These are phyloP conservation scores for Aureobasidium leucospermi DNA, from an alignment of 2,329 filamentous ascomycete species.

Conservation along the genomic window DNA sequence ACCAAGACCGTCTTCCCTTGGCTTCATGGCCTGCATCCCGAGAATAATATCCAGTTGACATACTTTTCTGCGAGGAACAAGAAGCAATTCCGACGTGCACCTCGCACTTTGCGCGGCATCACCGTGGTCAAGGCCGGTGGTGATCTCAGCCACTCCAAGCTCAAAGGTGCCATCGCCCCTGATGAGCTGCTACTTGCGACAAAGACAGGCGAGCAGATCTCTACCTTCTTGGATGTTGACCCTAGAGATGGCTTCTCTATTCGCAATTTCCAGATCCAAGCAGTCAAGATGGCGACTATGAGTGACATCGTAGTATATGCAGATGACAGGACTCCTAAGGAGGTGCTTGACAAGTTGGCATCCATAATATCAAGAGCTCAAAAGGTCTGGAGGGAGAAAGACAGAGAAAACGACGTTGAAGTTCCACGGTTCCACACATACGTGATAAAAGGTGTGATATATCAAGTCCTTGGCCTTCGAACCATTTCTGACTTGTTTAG, in stretches of 20 bases:
- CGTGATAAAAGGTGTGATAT: conserved; percentile 51
- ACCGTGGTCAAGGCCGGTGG: conserved; percentile 86
- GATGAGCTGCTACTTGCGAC: conserved; percentile 63
- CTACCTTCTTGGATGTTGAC: conserved; percentile 73
- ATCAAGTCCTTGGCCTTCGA: conserved; percentile 24
- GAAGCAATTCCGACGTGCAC: conserved; percentile 56
- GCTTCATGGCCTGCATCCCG: conserved; percentile 85
- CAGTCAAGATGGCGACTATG: conserved; percentile 75
- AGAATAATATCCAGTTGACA: conserved; percentile 79
- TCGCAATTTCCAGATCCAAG: conserved; percentile 94
- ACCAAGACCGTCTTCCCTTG: conserved; percentile 88
- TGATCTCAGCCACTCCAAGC: conserved; percentile 61
- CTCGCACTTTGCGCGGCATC: conserved; percentile 70
- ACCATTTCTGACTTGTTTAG: conserved; percentile 27
- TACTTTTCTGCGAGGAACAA: conserved; percentile 80
- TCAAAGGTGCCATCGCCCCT: conserved; percentile 81
- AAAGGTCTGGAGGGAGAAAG: conserved; percentile 60
- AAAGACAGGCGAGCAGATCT: conserved; percentile 34
- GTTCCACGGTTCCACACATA: conserved; percentile 69
- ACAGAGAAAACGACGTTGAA: conserved; percentile 32
- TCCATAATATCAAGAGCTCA: conserved; percentile 67
- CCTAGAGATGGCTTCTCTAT: conserved; percentile 89
- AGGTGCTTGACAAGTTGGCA: conserved; percentile 59
- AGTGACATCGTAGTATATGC: conserved; percentile 94
- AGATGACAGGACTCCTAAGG: conserved; percentile 55